Evolutionary conservation across 495 filamentous ascomycete species (phyloP).

Genomic region (Monascus purpureus): DNA sequence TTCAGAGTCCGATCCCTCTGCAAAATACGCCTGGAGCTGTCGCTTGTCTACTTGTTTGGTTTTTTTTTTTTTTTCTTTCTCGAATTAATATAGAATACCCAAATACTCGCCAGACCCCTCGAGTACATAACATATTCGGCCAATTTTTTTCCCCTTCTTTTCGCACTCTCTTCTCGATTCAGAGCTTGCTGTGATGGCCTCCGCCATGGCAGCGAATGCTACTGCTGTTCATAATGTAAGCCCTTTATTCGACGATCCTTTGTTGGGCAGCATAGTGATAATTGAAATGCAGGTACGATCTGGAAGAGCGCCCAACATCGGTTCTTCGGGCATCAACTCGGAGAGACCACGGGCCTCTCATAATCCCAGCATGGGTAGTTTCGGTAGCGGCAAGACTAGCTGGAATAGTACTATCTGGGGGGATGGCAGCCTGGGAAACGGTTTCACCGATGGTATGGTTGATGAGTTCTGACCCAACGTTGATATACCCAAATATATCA

Average conservation of each 20-base stretch:
- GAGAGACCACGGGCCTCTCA: constrained; percentile 26
- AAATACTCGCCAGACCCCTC: constrained; percentile 1
- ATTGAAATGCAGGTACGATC: constrained; percentile 17
- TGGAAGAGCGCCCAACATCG: constrained; percentile 24
- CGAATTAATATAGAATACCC: too few relatives aligned
- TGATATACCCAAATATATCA: too few relatives aligned
- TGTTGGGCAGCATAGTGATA: not conserved
- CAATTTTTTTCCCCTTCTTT: too few relatives aligned
- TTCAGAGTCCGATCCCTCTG: too few relatives aligned
- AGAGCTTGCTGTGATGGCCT: constrained; percentile 20
- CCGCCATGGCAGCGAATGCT: constrained; percentile 26
- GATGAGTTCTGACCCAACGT: too few relatives aligned
- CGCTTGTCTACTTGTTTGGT: too few relatives aligned
- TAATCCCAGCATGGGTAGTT: constrained; percentile 24
- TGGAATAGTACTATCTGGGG: constrained; percentile 51
- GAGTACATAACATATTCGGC: constrained; percentile 25
- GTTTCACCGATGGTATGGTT: constrained; percentile 29
- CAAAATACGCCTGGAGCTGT: too few relatives aligned
- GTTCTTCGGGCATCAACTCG: constrained; percentile 23
- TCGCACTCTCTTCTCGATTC: constrained; percentile 7
- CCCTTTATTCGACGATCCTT: not conserved
- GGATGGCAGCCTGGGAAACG: constrained; percentile 34
- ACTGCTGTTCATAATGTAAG: constrained; percentile 27
- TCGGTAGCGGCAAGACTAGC: constrained; percentile 32
- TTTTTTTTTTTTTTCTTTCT: too few relatives aligned